These are phyloP conservation scores for Wickerhamomyces hampshirensis DNA, from an alignment of 805 yeast species.

Conservation along the genomic window DNA sequence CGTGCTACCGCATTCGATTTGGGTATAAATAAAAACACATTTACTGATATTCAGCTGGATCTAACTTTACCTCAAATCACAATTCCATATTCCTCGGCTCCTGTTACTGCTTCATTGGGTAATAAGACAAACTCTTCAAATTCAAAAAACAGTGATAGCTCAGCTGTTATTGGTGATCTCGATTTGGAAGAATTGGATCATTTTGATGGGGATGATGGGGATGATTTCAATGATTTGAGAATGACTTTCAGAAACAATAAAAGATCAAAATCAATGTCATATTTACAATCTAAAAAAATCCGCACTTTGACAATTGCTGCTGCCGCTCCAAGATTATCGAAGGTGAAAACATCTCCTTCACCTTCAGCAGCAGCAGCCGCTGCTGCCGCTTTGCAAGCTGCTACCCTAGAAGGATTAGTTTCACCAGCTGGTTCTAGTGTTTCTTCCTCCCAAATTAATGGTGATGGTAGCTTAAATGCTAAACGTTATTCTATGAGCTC, in stretches of 20 bases:
- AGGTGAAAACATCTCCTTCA: constrained; percentile 48
- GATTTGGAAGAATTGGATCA: constrained; percentile 43
- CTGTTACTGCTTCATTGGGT: constrained; percentile 64
- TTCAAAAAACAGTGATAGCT: constrained; percentile 1
- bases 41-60: constrained; percentile 33
- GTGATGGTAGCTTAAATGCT: constrained; percentile 4
- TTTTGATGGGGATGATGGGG: constrained; percentile 28
- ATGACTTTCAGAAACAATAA: constrained; percentile 41
- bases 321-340: constrained; percentile 77
- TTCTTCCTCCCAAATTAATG: constrained; percentile 19
- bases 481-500: constrained; percentile 18
- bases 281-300: constrained; percentile 47
- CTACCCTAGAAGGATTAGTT: constrained; percentile 48
- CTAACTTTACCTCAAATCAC: constrained; percentile 37
- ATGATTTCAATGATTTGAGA: constrained; percentile 36
- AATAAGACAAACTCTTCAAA: constrained; percentile 2
- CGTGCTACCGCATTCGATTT: constrained; percentile 51
- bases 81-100: constrained; percentile 72
- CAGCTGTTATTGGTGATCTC: constrained; percentile 32
- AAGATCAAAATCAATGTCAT: constrained; percentile 62
- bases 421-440: constrained; percentile 34
- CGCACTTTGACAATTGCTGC: constrained; percentile 64
- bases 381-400: constrained; percentile 68
- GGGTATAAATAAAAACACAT: constrained; percentile 35
- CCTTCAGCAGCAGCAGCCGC: constrained; percentile 70